These are phyloP conservation scores for Podila minutissima DNA, from an alignment of 192 early-diverging fungal species.

Conservation along the genomic window DNA sequence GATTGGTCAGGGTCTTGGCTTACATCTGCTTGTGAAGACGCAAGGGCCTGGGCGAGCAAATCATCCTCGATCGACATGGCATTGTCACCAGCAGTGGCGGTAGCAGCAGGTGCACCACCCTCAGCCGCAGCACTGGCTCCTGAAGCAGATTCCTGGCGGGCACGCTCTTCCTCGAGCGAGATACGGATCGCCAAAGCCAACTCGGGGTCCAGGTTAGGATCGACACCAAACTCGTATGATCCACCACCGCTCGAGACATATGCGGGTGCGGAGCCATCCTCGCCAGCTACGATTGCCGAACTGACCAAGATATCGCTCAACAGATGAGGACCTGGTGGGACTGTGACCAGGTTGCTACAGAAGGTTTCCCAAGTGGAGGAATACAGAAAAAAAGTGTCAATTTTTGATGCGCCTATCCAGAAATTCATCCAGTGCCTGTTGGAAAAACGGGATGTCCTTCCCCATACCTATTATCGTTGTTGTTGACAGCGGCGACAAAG, in stretches of 20 bases:
- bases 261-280: slow-evolving; percentile 78
- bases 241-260: slow-evolving; percentile 69
- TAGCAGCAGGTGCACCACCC: slow-evolving; percentile 34
- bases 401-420: neutral
- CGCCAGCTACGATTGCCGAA: slow-evolving; percentile 88
- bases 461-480: slow-evolving; percentile 85
- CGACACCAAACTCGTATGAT: slow-evolving; percentile 94
- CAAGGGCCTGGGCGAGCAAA: slow-evolving; percentile 73
- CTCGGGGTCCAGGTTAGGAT: slow-evolving; percentile 94
- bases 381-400: neutral
- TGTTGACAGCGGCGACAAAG: slow-evolving; percentile 91
- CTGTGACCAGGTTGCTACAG: slow-evolving; percentile 84
- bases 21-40: slow-evolving; percentile 70
- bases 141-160: slow-evolving; percentile 78
- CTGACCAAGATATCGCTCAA: slow-evolving; percentile 88
- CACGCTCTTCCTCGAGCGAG: slow-evolving; percentile 95
- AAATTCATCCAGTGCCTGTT: neutral
- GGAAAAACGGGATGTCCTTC: neutral
- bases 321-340: slow-evolving; percentile 95
- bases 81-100: slow-evolving; percentile 28
- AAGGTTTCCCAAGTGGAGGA: neutral
- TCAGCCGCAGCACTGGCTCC: slow-evolving; percentile 52
- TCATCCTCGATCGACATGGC: slow-evolving; percentile 63
- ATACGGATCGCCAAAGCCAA: slow-evolving; percentile 94
- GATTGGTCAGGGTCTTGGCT: no score